A percentile compares a stretch with the other conserved stretches of the same genome.
Evolutionary conservation across 495 filamentous ascomycete genomes (phyloP).

Genomic region (Sporormia fimetaria): DNA sequence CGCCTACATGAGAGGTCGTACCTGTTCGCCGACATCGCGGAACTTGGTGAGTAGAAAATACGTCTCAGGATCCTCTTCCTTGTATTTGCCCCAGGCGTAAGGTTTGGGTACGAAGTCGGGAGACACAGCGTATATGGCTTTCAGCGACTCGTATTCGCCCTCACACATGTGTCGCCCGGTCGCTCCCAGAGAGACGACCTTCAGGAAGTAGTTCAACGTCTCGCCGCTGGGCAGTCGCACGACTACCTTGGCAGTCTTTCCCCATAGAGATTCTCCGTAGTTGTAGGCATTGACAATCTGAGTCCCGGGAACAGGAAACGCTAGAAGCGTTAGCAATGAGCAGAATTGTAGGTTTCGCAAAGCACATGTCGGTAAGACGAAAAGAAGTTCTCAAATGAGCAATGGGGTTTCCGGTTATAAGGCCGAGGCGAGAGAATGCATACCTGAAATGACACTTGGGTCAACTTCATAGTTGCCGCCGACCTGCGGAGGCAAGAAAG

Average conservation of each 20-base stretch:
- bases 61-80: constrained; percentile 1
- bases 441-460: no score
- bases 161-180: constrained; percentile 8
- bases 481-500: no score
- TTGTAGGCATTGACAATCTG: no score
- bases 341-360: no score
- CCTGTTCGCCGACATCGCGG: constrained; percentile 7
- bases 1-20: constrained; percentile 1
- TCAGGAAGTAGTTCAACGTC: constrained; percentile 6
- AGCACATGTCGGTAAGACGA: no score
- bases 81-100: constrained; percentile 8
- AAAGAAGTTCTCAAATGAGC: no score
- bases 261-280: constrained; percentile 6
- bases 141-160: constrained; percentile 14
- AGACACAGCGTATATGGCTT: constrained; percentile 4
- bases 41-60: constrained; percentile 13
- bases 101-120: constrained; percentile 10
- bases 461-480: no score
- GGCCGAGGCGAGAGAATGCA: no score
- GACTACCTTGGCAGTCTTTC: constrained; percentile 5
- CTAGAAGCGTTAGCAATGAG: no score
- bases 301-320: no score
- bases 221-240: constrained; percentile 7
- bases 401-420: no score
- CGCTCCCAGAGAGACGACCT: constrained; percentile 1